Evolutionary conservation across 768 basidiomycete genomes (phyloP).

Genomic region (Albatrellus ellisii): DNA sequence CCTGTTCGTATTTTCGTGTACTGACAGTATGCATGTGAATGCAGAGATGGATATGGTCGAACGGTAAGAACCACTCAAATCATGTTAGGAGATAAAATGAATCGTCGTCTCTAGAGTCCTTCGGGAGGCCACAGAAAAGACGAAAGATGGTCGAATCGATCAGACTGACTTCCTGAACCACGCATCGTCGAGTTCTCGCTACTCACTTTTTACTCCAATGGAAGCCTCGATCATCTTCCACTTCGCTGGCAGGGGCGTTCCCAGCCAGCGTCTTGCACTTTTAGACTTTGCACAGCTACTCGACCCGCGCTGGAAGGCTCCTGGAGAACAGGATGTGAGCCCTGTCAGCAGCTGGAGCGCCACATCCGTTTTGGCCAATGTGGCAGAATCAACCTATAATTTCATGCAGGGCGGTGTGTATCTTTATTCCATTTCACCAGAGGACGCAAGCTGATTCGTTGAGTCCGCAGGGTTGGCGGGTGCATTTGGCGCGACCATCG

Average conservation of each 20-base stretch:
- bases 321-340: conserved; percentile 33
- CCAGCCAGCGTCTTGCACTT: conserved; percentile 59
- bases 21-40: conserved; percentile 1
- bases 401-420: conserved; percentile 72
- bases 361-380: conserved; percentile 35
- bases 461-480: conserved; percentile 67
- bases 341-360: conserved; percentile 17
- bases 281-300: conserved; percentile 88
- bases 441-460: conserved; percentile 1
- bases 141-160: conserved; percentile 92
- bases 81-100: not conserved
- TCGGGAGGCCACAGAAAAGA: conserved; percentile 79
- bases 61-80: conserved; percentile 31
- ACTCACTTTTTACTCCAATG: conserved; percentile 95
- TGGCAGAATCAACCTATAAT: conserved; percentile 69
- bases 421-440: not conserved
- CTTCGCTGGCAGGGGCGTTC: conserved; percentile 77
- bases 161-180: conserved; percentile 92
- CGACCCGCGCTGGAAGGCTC: conserved; percentile 79
- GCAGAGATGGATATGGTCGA: conserved; percentile 96
- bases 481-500: conserved; percentile 91
- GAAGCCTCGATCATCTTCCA: conserved; percentile 98
- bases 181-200: conserved; percentile 75
- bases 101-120: conserved; percentile 45
- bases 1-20: conserved; percentile 1